These are phyloP conservation scores for Zygosaccharomyces sapae DNA, from an alignment of 1,139 yeast species.

Conservation along the genomic window DNA sequence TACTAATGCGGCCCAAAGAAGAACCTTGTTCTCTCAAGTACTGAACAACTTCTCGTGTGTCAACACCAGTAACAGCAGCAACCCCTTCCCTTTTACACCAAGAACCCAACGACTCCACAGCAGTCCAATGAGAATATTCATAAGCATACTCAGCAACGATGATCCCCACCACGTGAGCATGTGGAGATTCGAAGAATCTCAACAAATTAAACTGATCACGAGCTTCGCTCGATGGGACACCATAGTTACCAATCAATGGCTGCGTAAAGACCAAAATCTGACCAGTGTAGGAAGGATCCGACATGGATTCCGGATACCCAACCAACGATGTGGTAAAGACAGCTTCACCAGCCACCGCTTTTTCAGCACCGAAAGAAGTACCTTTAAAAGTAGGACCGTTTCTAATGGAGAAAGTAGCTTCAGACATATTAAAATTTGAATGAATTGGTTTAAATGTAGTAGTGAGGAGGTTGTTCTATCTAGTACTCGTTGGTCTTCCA, in stretches of 20 bases:
- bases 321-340: constrained; percentile 96
- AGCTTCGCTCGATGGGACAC: constrained; percentile 82
- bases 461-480: constrained; percentile 1
- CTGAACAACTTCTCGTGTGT: constrained; percentile 89
- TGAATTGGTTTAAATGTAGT: constrained; percentile 12
- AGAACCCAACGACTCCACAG: constrained; percentile 87
- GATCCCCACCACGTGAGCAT: constrained; percentile 89
- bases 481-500: constrained; percentile 45
- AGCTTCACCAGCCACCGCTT: constrained; percentile 91
- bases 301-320: constrained; percentile 98
- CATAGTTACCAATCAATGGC: constrained; percentile 95
- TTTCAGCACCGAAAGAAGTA: constrained; percentile 89
- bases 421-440: constrained; percentile 20
- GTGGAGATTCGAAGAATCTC: constrained; percentile 87
- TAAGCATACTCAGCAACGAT: constrained; percentile 95
- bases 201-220: constrained; percentile 81
- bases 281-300: constrained; percentile 95
- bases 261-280: constrained; percentile 95
- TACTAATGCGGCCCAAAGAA: constrained; percentile 79
- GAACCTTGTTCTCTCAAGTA: constrained; percentile 95
- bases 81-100: constrained; percentile 98
- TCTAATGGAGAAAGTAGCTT: constrained; percentile 81
- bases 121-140: constrained; percentile 97
- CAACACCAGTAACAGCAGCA: constrained; percentile 95
- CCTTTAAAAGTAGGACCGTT: constrained; percentile 95